Evolutionary conservation across 2,329 filamentous ascomycete species (phyloP), one percentile per base, ranked within the genome.

Genomic region (Cordyceps cateniannulata): DNA sequence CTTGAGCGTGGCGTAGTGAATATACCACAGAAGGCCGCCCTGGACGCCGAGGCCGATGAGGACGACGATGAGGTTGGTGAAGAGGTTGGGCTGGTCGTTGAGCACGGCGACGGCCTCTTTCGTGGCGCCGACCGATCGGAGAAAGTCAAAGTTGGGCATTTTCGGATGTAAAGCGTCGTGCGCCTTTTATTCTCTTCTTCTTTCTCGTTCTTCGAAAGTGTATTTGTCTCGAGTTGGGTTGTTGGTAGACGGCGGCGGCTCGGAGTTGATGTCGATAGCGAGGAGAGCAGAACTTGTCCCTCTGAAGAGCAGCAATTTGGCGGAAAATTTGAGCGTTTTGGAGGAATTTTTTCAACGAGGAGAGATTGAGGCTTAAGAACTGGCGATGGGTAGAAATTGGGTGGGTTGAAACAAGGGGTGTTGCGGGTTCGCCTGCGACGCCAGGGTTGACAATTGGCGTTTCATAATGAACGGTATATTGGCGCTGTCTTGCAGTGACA

Each of bases 61-160:
- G 62, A 82, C 81, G 69, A 84, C 70, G 64, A 85, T 64, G 62
- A 86, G 79, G 64, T 81, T 80, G 65, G 77, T 81, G 73, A 85
- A 85, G 59, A 85, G 75, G 63, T 80, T 74, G 24, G 83, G 83
- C 71, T 86, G 83, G 67, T 85, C 82, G 73, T 85, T 85, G 69
- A 86, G 76, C 58, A 80, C 78, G 64, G 81, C 81, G 66, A 86
- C 81, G 65, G 82, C 83, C 69, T 84, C 73, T 40, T 77, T 74
- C 20, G 83, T 85, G 53, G 83, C 83, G 71, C 83, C 83, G 66
- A 86, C 79, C 62, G 73, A 77, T 67, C 68, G 68, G 65, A 86
- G 79, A 76, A 80, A 86, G 70, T 80, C 80, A 69, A 85, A 85
- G 69, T 82, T 76, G 63, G 78, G 81, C 75, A 79, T 79, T 65